A percentile compares a stretch with the other conserved stretches of the same genome.
phyloP scores from a whole-genome alignment of 768 basidiomycete genomes.

The Leucosporidium scottii region DNA sequence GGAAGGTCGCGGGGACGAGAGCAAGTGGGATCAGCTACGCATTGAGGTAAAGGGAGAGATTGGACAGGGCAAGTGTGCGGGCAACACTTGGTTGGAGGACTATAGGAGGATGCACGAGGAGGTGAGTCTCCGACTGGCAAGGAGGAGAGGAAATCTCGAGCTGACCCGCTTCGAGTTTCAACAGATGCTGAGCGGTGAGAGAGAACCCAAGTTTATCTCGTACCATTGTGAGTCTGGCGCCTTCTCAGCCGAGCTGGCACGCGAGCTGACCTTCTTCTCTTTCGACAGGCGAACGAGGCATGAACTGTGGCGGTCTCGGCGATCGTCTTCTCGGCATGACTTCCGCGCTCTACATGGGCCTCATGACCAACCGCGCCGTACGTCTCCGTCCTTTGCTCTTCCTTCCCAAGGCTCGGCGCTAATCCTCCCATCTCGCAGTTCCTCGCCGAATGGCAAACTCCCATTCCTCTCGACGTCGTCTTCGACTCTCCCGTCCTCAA shows the following conservation, averaged over 20 bases:
- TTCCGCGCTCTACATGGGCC: conserved; percentile 30
- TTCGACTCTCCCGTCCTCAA: conserved; percentile 28
- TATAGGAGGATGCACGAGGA: conserved; percentile 21
- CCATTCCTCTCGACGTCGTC: conserved; percentile 29
- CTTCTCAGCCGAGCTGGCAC: no score
- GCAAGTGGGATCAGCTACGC: conserved; percentile 15
- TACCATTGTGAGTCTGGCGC: conserved; percentile 4
- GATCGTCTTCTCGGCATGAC: conserved; percentile 31
- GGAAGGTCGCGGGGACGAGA: not conserved
- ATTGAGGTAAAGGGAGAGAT: conserved; percentile 9
- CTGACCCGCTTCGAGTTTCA: not conserved
- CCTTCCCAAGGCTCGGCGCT: not conserved
- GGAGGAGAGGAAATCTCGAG: not conserved
- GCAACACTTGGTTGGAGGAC: conserved; percentile 11
- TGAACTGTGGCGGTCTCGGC: conserved; percentile 31
- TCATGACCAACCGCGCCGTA: conserved; percentile 26
- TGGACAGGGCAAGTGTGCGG: conserved; percentile 17
- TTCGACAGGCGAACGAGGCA: conserved; percentile 12
- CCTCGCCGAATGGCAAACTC: conserved; percentile 29
- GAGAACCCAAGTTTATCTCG: conserved; percentile 26
- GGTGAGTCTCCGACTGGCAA: not conserved
- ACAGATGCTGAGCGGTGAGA: conserved; percentile 19
- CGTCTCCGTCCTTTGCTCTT: not conserved
- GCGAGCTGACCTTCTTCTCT: not conserved
- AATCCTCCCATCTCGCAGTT: not conserved